phyloP scores from a whole-genome alignment of 2,329 filamentous ascomycete genomes.

The Phyllosticta paracitricarpa region DNA sequence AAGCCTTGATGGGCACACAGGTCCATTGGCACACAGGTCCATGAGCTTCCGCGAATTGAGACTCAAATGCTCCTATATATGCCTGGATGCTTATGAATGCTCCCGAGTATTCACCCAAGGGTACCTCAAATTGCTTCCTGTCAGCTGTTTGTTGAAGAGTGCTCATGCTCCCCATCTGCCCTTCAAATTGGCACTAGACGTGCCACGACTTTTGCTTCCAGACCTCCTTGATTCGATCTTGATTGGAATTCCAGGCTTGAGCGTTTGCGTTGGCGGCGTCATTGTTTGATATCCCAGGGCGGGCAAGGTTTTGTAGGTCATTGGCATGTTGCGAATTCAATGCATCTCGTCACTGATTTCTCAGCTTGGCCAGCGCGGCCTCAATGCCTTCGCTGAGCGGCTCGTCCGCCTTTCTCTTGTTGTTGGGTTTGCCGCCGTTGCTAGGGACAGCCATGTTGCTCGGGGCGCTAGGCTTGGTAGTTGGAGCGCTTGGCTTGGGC shows the following conservation, averaged over 20 bases:
- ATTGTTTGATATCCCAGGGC: not conserved
- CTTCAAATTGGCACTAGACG: too few relatives aligned
- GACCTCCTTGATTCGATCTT: not conserved
- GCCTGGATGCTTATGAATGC: too few relatives aligned
- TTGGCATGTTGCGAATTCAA: not conserved
- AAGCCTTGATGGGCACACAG: not conserved
- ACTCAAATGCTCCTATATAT: too few relatives aligned
- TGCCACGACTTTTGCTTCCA: too few relatives aligned
- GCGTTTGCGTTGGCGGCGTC: not conserved
- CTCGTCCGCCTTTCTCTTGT: constrained; percentile 30
- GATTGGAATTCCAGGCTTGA: not conserved
- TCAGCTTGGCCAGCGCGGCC: constrained; percentile 47
- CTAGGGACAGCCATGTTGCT: not conserved
- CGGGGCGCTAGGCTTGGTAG: not conserved
- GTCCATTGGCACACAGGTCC: not conserved
- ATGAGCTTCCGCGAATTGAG: too few relatives aligned
- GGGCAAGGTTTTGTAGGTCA: not conserved
- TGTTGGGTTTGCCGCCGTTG: constrained; percentile 13
- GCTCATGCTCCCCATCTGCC: too few relatives aligned
- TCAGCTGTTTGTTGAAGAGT: too few relatives aligned
- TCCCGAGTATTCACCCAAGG: too few relatives aligned
- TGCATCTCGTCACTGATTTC: constrained; percentile 22
- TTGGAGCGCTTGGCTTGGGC: not conserved
- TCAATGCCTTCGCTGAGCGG: constrained; percentile 48
- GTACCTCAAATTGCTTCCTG: too few relatives aligned